phyloP scores from a whole-genome alignment of 2,329 filamentous ascomycete species.

The Fusarium odoratissimum region DNA sequence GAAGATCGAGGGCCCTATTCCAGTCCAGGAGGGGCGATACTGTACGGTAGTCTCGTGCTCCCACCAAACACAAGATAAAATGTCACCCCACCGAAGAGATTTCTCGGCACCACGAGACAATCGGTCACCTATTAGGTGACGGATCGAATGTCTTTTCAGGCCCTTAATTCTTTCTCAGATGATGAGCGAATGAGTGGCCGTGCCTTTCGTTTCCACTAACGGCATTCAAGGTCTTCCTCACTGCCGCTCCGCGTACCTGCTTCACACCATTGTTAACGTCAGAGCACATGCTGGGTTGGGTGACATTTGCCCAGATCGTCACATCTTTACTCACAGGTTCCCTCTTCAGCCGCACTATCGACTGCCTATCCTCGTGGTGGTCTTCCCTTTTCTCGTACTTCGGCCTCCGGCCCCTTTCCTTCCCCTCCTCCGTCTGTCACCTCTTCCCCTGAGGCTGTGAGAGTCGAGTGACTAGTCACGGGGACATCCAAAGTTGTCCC shows the following conservation, averaged over 20 bases:
- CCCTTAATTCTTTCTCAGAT: constrained; percentile 22
- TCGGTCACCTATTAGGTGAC: constrained; percentile 43
- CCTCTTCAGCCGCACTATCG: constrained; percentile 27
- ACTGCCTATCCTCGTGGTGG: constrained; percentile 5
- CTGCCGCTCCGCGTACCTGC: constrained; percentile 31
- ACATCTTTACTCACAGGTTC: constrained; percentile 39
- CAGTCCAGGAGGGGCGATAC: constrained; percentile 37
- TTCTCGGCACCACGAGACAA: constrained; percentile 46
- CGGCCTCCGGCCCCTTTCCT: constrained; percentile 26
- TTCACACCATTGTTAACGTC: constrained; percentile 33
- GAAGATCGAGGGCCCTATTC: constrained; percentile 29
- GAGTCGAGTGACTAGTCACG: constrained; percentile 44
- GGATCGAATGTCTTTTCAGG: constrained; percentile 42
- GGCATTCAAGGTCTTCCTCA: constrained; percentile 8
- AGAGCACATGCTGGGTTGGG: constrained; percentile 43
- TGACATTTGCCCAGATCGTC: constrained; percentile 37
- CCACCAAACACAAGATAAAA: constrained; percentile 32
- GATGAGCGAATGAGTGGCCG: constrained; percentile 37
- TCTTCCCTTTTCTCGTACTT: constrained; percentile 22
- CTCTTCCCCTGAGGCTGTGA: constrained; percentile 25
- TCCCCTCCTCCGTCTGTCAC: constrained; percentile 4
- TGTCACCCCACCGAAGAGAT: constrained; percentile 47
- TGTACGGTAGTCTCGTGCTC: constrained; percentile 41
- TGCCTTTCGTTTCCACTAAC: constrained; percentile 23
- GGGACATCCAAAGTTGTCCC: constrained; percentile 39